These are phyloP conservation scores for Gnaphalium uliginosum DNA, from an alignment of 129 eudicot genomes.

Conservation along the genomic window DNA sequence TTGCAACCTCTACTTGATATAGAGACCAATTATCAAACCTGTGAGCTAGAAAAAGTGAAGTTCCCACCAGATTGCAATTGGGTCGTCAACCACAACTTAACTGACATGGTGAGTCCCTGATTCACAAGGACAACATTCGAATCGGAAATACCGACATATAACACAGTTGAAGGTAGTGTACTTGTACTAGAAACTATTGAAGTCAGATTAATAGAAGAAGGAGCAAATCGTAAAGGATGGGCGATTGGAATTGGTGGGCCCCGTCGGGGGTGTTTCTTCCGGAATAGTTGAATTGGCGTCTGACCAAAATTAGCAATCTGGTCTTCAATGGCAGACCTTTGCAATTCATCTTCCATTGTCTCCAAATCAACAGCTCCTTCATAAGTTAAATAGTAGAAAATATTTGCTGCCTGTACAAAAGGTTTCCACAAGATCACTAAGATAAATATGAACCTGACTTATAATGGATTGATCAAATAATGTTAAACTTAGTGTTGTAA, in stretches of 20 bases:
- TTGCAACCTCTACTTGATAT: conserved; percentile 20
- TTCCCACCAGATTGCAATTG: conserved; percentile 97
- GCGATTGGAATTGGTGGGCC: conserved; percentile 99
- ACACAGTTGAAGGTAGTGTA: conserved; percentile 57
- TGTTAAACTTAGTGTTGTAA: conserved; percentile 26
- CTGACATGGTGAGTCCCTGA: conserved; percentile 77
- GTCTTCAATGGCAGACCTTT: conserved; percentile 96
- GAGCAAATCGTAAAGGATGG: conserved; percentile 92
- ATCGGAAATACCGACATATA: conserved; percentile 68
- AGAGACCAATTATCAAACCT: conserved; percentile 46
- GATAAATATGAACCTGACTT: neutral
- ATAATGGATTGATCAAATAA: neutral
- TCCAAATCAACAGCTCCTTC: conserved; percentile 98
- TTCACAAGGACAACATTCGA: conserved; percentile 67
- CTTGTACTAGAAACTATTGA: conserved; percentile 62
- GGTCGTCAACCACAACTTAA: conserved; percentile 92
- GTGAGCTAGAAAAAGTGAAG: conserved; percentile 94
- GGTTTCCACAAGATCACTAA: conserved; percentile 17
- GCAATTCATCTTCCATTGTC: conserved; percentile 93
- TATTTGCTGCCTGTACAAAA: conserved; percentile 79
- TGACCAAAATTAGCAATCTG: conserved; percentile 99
- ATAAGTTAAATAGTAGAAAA: conserved; percentile 88
- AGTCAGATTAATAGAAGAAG: conserved; percentile 80
- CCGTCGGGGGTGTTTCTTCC: conserved; percentile 93
- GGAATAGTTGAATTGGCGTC: conserved; percentile 91